These are phyloP conservation scores for Phytophthora pistaciae DNA, from an alignment of 352 stramenopile species.

Conservation along the genomic window DNA sequence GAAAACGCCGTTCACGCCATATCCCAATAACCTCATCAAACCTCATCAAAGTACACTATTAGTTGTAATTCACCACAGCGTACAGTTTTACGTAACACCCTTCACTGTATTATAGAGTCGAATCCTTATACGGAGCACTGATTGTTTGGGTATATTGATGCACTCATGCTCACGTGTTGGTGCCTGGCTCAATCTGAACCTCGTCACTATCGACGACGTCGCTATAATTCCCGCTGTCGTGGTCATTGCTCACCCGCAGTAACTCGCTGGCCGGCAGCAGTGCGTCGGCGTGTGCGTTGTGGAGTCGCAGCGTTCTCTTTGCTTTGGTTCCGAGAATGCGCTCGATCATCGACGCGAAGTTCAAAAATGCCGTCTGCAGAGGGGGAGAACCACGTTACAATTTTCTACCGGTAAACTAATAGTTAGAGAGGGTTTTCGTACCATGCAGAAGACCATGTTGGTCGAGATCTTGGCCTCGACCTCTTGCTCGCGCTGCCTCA, in stretches of 20 bases:
- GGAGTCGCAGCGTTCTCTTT: neutral
- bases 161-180: neutral
- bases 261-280: conserved; percentile 11
- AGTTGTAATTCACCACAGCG: neutral
- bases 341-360: conserved; percentile 29
- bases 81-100: neutral
- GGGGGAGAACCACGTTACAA: too few relatives aligned
- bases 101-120: too few relatives aligned
- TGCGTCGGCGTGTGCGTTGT: conserved; percentile 16
- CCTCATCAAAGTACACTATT: too few relatives aligned
- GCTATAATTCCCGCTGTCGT: neutral
- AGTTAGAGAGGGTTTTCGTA: conserved; percentile 19
- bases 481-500: conserved; percentile 16
- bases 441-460: conserved; percentile 53
- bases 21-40: neutral
- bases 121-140: neutral
- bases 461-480: conserved; percentile 44
- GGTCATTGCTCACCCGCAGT: neutral
- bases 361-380: conserved; percentile 22
- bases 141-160: neutral
- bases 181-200: neutral
- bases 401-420: too few relatives aligned
- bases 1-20: neutral
- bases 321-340: conserved; percentile 10
- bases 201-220: neutral